phyloP scores from a whole-genome alignment of 202 grass and related monocot species.

The Schoenoplectus triqueter region DNA sequence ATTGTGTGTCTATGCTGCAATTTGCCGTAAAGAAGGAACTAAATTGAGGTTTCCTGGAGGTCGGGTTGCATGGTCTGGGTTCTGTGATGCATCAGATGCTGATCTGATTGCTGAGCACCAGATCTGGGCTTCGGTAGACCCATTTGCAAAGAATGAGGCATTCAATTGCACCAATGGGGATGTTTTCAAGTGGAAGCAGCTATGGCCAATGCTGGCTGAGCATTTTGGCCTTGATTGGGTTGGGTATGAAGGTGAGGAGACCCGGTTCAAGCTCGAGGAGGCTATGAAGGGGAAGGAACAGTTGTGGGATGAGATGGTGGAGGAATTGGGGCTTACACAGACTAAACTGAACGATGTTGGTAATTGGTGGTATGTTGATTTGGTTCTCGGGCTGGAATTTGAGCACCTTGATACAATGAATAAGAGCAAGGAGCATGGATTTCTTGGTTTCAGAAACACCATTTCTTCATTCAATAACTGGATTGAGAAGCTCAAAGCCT shows the following conservation, averaged over 20 bases:
- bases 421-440: constrained; percentile 97
- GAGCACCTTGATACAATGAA: constrained; percentile 79
- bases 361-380: constrained; percentile 70
- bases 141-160: constrained; percentile 69
- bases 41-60: constrained; percentile 61
- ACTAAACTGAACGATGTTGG: constrained; percentile 60
- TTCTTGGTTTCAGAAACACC: constrained; percentile 87
- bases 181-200: constrained; percentile 82
- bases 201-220: constrained; percentile 68
- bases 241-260: constrained; percentile 69
- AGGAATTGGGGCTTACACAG: constrained; percentile 53
- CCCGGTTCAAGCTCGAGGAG: constrained; percentile 52
- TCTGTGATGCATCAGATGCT: constrained; percentile 67
- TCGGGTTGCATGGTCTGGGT: constrained; percentile 54
- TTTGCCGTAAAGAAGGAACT: constrained; percentile 72
- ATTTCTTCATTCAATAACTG: constrained; percentile 66
- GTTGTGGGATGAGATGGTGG: constrained; percentile 62
- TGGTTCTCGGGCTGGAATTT: not conserved
- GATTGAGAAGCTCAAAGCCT: constrained; percentile 77
- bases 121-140: constrained; percentile 84
- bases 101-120: constrained; percentile 85
- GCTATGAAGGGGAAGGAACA: constrained; percentile 68
- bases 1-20: constrained; percentile 81
- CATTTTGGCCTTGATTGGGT: constrained; percentile 66
- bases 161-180: constrained; percentile 95